Evolutionary conservation across 192 early-diverging fungal genomes (phyloP).

Genomic region (Coemansia sp.): DNA sequence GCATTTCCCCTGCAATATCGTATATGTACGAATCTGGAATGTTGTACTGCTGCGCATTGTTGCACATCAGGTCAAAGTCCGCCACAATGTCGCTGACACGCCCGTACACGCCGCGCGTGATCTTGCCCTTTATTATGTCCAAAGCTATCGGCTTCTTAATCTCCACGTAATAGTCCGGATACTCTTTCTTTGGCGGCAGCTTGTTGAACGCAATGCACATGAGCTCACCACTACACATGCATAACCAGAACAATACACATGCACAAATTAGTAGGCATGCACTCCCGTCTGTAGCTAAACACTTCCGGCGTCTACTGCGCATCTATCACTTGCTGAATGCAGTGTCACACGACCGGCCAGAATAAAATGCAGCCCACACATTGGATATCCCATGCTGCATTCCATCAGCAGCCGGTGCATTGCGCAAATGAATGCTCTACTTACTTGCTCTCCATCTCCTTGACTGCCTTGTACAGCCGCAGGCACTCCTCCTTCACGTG

Average conservation of each 20-base stretch:
- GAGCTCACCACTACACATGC: slow-evolving; percentile 42
- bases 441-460: slow-evolving; percentile 53
- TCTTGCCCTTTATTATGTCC: slow-evolving; percentile 80
- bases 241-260: neutral
- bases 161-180: slow-evolving; percentile 88
- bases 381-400: slow-evolving; percentile 3
- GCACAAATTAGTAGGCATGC: neutral
- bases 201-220: slow-evolving; percentile 52
- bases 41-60: slow-evolving; percentile 92
- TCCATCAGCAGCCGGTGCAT: neutral
- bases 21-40: slow-evolving; percentile 53
- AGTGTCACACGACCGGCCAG: slow-evolving; percentile 2
- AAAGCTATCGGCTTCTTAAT: slow-evolving; percentile 88
- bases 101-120: slow-evolving; percentile 70
- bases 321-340: neutral
- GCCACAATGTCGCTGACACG: slow-evolving; percentile 63
- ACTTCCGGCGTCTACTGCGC: neutral
- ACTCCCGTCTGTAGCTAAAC: neutral
- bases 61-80: slow-evolving; percentile 86
- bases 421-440: slow-evolving; percentile 8
- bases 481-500: slow-evolving; percentile 43
- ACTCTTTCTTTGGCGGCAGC: slow-evolving; percentile 71
- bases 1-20: slow-evolving; percentile 45
- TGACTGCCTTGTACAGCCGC: slow-evolving; percentile 42
- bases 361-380: neutral